Evolutionary conservation across 2,329 filamentous ascomycete species (phyloP).

Genomic region (Fusarium euwallaceae): DNA sequence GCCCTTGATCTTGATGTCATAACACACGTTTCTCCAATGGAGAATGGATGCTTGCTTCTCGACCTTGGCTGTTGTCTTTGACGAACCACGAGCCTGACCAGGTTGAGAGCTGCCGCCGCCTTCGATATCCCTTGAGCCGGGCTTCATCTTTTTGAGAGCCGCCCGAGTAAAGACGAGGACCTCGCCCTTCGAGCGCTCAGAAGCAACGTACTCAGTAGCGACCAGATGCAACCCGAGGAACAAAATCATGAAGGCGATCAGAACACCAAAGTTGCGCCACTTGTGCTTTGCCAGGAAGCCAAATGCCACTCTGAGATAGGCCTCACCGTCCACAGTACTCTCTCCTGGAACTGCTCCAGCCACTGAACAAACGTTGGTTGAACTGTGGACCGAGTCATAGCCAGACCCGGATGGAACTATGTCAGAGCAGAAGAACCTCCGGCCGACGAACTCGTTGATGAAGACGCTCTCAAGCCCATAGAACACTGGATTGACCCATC

Average conservation of each 20-base stretch:
- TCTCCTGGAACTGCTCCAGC: too few species aligned
- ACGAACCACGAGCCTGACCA: too few species aligned
- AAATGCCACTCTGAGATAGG: too few species aligned
- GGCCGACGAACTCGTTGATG: slow-evolving; percentile 71
- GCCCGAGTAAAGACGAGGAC: not conserved
- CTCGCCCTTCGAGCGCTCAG: slow-evolving; percentile 40
- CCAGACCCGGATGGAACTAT: slow-evolving; percentile 48
- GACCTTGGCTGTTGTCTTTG: too few species aligned
- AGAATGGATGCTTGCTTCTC: not conserved
- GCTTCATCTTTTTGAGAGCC: too few species aligned
- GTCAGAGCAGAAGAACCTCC: slow-evolving; percentile 60
- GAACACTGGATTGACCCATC: slow-evolving; percentile 73
- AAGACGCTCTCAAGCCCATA: slow-evolving; percentile 75
- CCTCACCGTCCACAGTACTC: too few species aligned
- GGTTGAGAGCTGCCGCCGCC: too few species aligned
- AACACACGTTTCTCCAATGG: not conserved
- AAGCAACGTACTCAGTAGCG: slow-evolving; percentile 33
- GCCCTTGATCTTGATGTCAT: not conserved
- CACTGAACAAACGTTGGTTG: too few species aligned
- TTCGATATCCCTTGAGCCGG: too few species aligned
- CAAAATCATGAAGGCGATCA: too few species aligned
- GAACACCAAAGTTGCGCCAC: too few species aligned
- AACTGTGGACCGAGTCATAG: slow-evolving; percentile 7
- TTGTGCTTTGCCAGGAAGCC: too few species aligned
- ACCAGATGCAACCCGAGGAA: slow-evolving; percentile 18